Evolutionary conservation across 148 eudicot genomes (phyloP).

Genomic region (Cornus kousa): DNA sequence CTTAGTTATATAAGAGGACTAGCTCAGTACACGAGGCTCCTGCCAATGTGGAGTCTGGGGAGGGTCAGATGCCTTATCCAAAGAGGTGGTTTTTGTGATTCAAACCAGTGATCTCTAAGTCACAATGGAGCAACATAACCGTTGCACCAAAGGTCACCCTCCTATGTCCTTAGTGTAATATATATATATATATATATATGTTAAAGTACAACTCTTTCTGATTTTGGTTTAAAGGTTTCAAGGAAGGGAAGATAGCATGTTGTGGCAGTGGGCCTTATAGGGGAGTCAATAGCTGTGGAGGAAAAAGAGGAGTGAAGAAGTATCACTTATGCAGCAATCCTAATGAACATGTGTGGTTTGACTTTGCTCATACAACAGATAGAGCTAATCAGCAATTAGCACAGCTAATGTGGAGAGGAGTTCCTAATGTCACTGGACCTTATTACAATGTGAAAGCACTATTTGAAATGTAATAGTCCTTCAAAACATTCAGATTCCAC

Average conservation of each 20-base stretch:
- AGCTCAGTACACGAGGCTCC: too few relatives aligned
- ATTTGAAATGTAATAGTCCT: background rate
- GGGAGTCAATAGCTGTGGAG: conserved; percentile 6
- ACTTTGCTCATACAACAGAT: conserved; percentile 39
- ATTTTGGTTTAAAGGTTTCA: conserved; percentile 21
- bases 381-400: conserved; percentile 36
- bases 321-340: conserved; percentile 28
- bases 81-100: too few relatives aligned
- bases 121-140: too few relatives aligned
- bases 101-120: too few relatives aligned
- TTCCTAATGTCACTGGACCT: conserved; percentile 13
- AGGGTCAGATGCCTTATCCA: too few relatives aligned
- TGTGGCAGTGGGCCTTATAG: conserved; percentile 39
- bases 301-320: background rate
- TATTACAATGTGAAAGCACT: conserved; percentile 30
- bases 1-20: too few relatives aligned
- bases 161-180: too few relatives aligned
- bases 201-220: background rate
- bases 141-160: too few relatives aligned
- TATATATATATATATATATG: too few relatives aligned
- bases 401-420: conserved; percentile 34
- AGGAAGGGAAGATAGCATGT: conserved; percentile 31
- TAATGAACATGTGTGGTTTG: conserved; percentile 26
- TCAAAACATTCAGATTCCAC: too few relatives aligned
- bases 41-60: too few relatives aligned